Base-by-base conservation (phyloP, 2,329 filamentous ascomycete species). In the Fusarium sarcochroum region DNA sequence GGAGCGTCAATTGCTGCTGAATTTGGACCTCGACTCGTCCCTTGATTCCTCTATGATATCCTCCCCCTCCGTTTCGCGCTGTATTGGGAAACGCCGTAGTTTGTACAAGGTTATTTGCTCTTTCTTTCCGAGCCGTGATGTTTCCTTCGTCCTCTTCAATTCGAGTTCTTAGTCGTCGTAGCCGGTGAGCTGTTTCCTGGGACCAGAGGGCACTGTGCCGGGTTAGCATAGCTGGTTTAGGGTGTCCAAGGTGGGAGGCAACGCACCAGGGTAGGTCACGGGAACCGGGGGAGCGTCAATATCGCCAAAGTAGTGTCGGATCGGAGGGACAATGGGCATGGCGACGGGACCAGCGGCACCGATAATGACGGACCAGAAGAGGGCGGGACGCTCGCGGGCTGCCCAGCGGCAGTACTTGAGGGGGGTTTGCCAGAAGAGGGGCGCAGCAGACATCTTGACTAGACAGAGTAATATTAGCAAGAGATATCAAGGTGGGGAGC, bases 251-350 rank as follows among this genome's bases (percentile, higher is more conserved):
- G 1, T 17, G 10, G 7, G 17, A 18, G 6, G 13, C 11, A 56
- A 87, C 93, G 79, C 88, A 98, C 95, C 88, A 63, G 96, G 96
- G 85, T 98, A 99, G 78, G 94, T 97, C 80, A 94, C 83, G 32
- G 96, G 96, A 69, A 98, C 90, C 58, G 85, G 87, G 68, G 88
- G 83, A 68, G 91, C 87, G 73, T 90, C 87, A 73, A 89, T 82
- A 78, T 97, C 93, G 73, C 94, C 94, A 58, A 97, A 80, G 68
- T 83, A 85, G 66, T 84, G 82, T 79, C 94, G 85, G 72, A 97
- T 84, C 47, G 93, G 91, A 42, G 94, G 94, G 2, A 93, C 90
- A 58, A 87, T 84, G 62, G 91, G 79, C 68, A 97, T 83, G 59
- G 88, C 82, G 58, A 92, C 80, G 35, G 95, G 96, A 13, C 94